Base-by-base conservation (phyloP, 2,329 filamentous ascomycete species). In the Sporothrix euskadiensis region DNA sequence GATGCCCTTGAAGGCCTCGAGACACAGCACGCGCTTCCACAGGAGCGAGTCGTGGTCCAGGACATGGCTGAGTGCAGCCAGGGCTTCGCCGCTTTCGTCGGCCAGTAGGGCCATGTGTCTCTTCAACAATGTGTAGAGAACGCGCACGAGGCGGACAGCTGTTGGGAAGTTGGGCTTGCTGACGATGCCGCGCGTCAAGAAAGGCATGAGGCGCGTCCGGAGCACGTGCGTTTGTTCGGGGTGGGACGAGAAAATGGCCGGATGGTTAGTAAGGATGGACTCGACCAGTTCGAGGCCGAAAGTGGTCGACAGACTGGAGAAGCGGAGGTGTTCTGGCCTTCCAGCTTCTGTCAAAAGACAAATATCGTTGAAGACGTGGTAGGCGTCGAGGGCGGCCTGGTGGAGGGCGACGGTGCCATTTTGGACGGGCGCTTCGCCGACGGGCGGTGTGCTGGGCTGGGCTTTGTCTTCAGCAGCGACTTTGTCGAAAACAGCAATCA, bases 261-360 rank as follows among this genome's bases (percentile, higher is more conserved):
- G 88, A 83, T 98, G 94, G 78, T 94, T 97, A 32, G 92, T 91
- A 74, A 99, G 84, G 71, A 97, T 90, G 0, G 94, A 95, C 82
- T 98, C 94, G 77, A 99, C 94, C 72, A 98, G 86, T 80, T 99
- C 96, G 1, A 99, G 84, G 6, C 94, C 93, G 77, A 97, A 96
- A 0, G 92, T 91, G 77, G 94, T 90, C 0, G 93, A 90, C 10
- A 98, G 86, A 3, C 89, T 89, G 14, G 92, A 90, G 78, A 96
- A 92, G 44, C 90, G 90, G 54, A 99, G 86, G 78, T 94, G 97
- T 76, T 93, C 90, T 4, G 94, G 90, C 56, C 91, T 90, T 78
- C 96, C 92, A 47, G 92, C 92, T 80, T 97, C 94, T 0, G 94
- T 93, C 77, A 97, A 85, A 66, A 97, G 87, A 77, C 94, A 97